A percentile compares a stretch with the other conserved stretches of the same genome.
These are phyloP conservation scores for Fusarium hainanense DNA, from an alignment of 2,329 filamentous ascomycete genomes.

Conservation along the genomic window DNA sequence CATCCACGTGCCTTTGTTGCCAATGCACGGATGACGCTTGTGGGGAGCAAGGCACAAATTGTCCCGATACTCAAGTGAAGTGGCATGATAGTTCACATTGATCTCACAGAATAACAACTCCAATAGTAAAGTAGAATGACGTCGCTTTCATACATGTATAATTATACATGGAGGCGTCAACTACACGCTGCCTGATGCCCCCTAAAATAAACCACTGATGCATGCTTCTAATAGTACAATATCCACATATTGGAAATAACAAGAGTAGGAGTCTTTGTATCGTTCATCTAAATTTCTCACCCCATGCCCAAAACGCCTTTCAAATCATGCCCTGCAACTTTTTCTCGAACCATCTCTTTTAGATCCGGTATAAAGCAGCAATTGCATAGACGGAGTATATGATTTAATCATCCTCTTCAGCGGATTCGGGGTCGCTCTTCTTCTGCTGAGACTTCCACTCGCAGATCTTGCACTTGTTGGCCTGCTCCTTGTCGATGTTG, in stretches of 20 bases:
- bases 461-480: conserved; percentile 77
- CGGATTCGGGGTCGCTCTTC: conserved; percentile 51
- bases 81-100: neutral
- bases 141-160: conserved; percentile 45
- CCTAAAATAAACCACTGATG: conserved; percentile 33
- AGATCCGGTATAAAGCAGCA: neutral
- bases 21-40: neutral
- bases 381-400: conserved; percentile 3
- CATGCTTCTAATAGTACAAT: conserved; percentile 48
- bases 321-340: conserved; percentile 37
- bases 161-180: conserved; percentile 41
- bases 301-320: conserved; percentile 46
- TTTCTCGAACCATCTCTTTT: neutral
- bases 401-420: conserved; percentile 51
- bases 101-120: neutral
- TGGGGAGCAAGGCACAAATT: neutral
- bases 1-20: conserved; percentile 11
- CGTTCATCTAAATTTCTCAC: conserved; percentile 46
- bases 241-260: conserved; percentile 42
- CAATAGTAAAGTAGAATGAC: conserved; percentile 17
- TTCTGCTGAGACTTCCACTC: conserved; percentile 63
- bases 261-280: conserved; percentile 48
- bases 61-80: neutral
- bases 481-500: conserved; percentile 76
- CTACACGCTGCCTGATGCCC: conserved; percentile 29